Evolutionary conservation across 2,329 filamentous ascomycete species (phyloP), one percentile per base, ranked within the genome.

Genomic region (Calcarisporium arbuscula): DNA sequence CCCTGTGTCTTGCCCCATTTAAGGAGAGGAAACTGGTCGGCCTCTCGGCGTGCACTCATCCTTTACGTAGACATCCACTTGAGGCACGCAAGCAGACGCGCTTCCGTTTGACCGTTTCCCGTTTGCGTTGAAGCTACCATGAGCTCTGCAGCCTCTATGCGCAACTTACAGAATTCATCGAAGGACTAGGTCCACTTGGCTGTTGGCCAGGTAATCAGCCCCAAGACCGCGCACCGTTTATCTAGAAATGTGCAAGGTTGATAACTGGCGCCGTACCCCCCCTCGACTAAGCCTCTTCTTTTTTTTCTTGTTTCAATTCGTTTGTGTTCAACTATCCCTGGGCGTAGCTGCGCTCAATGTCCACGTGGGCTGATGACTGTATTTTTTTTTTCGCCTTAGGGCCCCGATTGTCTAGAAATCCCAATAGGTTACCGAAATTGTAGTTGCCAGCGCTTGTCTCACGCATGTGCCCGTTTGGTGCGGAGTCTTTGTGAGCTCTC

Each of bases 241-340:
- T 31, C 50, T 34, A 6, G 10, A 14, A 14, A 20, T 21, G 6
- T 31, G 11, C n/a, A n/a, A n/a, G 19, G 19, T 31, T 20, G 16
- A 31, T 31, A 9, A 20, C 19, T 31, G 10, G 18, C 14, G 29
- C 29, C 17, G 4, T 31, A 14, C 27, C 25, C 9, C 9, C 79
- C 4, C 85, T 80, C 23, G 72, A n/a, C n/a, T n/a, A 67, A 42
- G 84, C 74, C 45, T 67, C 40, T 26, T 49, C 35, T 21, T 8
- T n/a, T 10, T 33, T n/a, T n/a, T n/a, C n/a, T n/a, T n/a, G n/a
- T n/a, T n/a, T n/a, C n/a, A n/a, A n/a, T n/a, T n/a, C n/a, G n/a
- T n/a, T n/a, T n/a, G n/a, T n/a, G n/a, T n/a, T n/a, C n/a, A n/a
- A n/a, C n/a, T n/a, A n/a, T n/a, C n/a, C 21, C n/a, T 26, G 15